These are phyloP conservation scores for Carex arenaria DNA, from an alignment of 202 grass and related monocot species.

Conservation along the genomic window DNA sequence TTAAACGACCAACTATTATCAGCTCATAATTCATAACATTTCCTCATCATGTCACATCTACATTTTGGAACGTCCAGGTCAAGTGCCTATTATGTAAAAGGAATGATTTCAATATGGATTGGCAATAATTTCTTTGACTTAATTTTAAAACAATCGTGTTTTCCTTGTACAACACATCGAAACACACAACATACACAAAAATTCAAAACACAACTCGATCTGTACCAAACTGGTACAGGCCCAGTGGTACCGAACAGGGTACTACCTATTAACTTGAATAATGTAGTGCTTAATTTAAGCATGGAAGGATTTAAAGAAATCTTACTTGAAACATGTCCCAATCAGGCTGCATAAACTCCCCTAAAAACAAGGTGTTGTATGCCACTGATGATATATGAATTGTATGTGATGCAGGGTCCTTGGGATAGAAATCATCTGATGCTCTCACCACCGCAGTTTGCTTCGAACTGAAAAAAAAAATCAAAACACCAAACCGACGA, in stretches of 20 bases:
- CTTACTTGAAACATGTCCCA: constrained; percentile 96
- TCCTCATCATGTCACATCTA: too few species aligned
- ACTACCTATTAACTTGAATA: not conserved
- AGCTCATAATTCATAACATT: too few species aligned
- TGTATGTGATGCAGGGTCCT: constrained; percentile 71
- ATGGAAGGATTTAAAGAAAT: not conserved
- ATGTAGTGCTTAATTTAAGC: not conserved
- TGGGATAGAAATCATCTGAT: constrained; percentile 92
- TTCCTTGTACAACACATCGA: not conserved
- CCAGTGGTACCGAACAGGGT: not conserved
- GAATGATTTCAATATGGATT: not conserved
- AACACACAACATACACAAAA: not conserved
- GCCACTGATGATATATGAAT: constrained; percentile 73
- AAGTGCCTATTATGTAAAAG: not conserved
- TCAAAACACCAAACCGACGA: not conserved
- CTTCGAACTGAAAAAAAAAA: constrained; percentile 24
- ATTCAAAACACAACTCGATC: not conserved
- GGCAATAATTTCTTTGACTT: not conserved
- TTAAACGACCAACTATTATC: too few species aligned
- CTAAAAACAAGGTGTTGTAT: constrained; percentile 78
- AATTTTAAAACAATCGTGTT: not conserved
- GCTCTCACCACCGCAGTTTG: constrained; percentile 68
- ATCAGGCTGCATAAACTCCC: constrained; percentile 92
- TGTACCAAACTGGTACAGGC: not conserved
- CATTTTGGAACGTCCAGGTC: not conserved